These are phyloP conservation scores for Leucoagaricus sp. DNA, from an alignment of 1,284 basidiomycete genomes.

Conservation along the genomic window DNA sequence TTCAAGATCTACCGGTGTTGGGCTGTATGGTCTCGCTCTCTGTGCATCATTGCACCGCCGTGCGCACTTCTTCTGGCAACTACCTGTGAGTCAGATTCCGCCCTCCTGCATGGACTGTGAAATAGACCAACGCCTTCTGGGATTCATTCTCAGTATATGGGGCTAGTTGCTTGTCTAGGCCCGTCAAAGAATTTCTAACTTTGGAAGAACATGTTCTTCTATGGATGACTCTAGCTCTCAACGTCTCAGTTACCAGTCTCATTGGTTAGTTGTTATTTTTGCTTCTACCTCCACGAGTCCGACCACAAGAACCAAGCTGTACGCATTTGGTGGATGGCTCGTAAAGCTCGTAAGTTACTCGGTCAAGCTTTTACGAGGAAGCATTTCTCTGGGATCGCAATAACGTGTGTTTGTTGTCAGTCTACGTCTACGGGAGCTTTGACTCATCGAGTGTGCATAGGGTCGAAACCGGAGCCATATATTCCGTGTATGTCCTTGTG, in stretches of 20 bases:
- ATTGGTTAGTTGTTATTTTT: background rate
- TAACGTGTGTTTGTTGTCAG: background rate
- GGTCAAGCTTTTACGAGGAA: background rate
- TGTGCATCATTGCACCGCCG: background rate
- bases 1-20: background rate
- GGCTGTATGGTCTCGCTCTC: background rate
- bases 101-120: background rate
- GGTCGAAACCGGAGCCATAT: background rate
- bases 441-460: too few relatives aligned
- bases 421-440: background rate
- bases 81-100: background rate
- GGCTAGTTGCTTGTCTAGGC: background rate
- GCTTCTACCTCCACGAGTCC: too few relatives aligned
- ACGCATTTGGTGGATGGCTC: background rate
- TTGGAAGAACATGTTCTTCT: background rate
- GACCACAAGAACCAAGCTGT: background rate
- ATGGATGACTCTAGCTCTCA: background rate
- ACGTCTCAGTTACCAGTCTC: background rate
- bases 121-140: background rate
- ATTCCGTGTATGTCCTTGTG: background rate
- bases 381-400: background rate
- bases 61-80: background rate
- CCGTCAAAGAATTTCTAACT: background rate
- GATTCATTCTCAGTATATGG: background rate
- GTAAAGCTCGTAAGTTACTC: background rate